Evolutionary conservation across 345 rosid species (phyloP), one percentile per base, ranked within the genome.

Genomic region (Mangifera indica): DNA sequence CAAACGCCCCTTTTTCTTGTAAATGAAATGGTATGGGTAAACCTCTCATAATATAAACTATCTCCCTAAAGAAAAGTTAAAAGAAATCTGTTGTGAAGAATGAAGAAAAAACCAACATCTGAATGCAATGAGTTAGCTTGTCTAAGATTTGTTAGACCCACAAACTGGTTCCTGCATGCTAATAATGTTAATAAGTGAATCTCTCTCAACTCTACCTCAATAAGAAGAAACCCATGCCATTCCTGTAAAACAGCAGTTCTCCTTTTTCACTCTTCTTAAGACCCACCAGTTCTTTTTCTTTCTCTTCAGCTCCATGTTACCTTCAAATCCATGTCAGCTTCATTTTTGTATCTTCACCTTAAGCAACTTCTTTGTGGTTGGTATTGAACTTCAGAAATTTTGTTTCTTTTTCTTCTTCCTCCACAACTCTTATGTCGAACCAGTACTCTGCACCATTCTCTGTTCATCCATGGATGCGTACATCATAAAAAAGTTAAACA

Each of bases 401-500:
- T 60, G 1, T 53, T 53, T 55, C 32, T 20, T 37, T 18, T 48
- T 58, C 45, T 51, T 10, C 26, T 52, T 40, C 52, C 69, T 60
- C 70, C 62, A 65, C 72, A 51, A 62, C 64, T 65, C 72, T 45
- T 77, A 56, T 63, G 73, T 53, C 70, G 71, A 52, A 72, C 76
- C 75, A 78, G 83, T 57, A 63, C 62, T 60, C 71, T 79, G 80
- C 72, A 76, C 56, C 78, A 62, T 40, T 77, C 72, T 69, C 72
- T 75, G 77, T 75, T 75, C 80, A 77, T 80, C 81, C 81, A 79
- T 70, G 84, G 83, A 80, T 83, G 86, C 88, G 88, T 85, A 82
- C 78, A 85, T 81, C 85, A 75, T 83, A 69, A 81, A 85, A 85
- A 85, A 81, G 79, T 66, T 26, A 48, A 75, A 34, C 5, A 37